Base-by-base conservation (phyloP, 1,284 basidiomycete species). In the Marasmius sp. region DNA sequence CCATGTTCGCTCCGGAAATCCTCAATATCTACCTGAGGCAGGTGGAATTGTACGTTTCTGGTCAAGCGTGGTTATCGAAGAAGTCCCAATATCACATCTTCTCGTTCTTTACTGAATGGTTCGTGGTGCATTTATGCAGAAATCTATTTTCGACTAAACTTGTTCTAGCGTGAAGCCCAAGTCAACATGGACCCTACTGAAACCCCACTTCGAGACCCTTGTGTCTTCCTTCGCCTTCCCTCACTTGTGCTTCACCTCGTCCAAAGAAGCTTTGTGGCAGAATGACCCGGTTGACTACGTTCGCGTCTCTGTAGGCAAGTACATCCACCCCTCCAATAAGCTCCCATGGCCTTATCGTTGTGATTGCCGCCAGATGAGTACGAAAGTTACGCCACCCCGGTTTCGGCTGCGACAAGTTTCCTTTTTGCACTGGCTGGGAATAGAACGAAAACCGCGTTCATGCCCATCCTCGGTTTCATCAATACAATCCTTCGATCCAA, bases 41-140 rank as follows among this genome's bases (percentile, higher is more conserved):
- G 72, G 86, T 93, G 43, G 86, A 93, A 62, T 75, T 91, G 1
- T 91, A 80, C 69, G 85, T 92, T 20, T 84, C 84, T 27, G 83
- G 85, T 54, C 85, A 89, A 67, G 80, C 83, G 10, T 95, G 93
- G 93, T 76, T 93, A 41, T 89, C 88, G 20, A 89, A 85, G 73
- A 93, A 93, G 69, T 91, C 87, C 70, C 88, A 91, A 69, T 92
- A 91, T 71, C 86, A 90, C 60, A 86, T 93, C 54, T 88, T 94
- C 73, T 81, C 84, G 57, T 95, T 92, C 79, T 88, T 95, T 68
- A 91, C 87, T 36, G 91, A 93, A 71, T 94, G 93, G 93, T 93
- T 70, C 33, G 86, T 74, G 27, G 43, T n/a, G 45, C 34, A 27
- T n/a, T 53, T 9, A 22, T 54, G 12, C 45, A 59, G 67, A 50